A percentile compares a stretch with the other conserved stretches of the same genome.
Evolutionary conservation across 177 flowering plant species (phyloP).

Genomic region (Vitis hybrid): DNA sequence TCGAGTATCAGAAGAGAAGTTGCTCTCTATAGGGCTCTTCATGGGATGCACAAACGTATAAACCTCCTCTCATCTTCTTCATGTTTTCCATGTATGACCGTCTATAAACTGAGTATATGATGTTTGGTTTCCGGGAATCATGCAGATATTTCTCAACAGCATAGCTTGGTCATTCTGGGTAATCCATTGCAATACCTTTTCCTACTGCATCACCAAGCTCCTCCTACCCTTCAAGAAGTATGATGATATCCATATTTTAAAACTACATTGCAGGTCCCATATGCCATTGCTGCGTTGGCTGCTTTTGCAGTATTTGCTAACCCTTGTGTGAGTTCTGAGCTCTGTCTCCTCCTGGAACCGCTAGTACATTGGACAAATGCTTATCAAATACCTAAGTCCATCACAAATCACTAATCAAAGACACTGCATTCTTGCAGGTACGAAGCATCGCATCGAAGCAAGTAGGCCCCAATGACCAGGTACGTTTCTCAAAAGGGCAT

Average conservation of each 20-base stretch:
- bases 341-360: not conserved
- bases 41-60: constrained; percentile 54
- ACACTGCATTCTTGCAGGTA: constrained; percentile 37
- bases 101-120: not conserved
- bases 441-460: constrained; percentile 89
- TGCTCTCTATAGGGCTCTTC: constrained; percentile 78
- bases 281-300: constrained; percentile 44
- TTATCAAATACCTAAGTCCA: too few relatives aligned
- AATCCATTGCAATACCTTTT: constrained; percentile 17
- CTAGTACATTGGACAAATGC: too few relatives aligned
- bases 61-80: not conserved
- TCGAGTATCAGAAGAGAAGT: constrained; percentile 57
- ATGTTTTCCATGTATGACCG: not conserved
- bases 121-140: not conserved
- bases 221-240: not conserved
- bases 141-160: constrained; percentile 78
- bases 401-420: not conserved
- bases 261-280: constrained; percentile 68
- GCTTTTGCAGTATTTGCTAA: constrained; percentile 35
- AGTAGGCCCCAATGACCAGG: constrained; percentile 88
- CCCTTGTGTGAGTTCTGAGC: constrained; percentile 65
- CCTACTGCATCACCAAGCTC: constrained; percentile 1
- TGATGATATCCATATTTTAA: not conserved
- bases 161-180: constrained; percentile 87
- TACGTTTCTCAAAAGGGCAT: constrained; percentile 16